phyloP scores from a whole-genome alignment of 2,329 filamentous ascomycete species.

The Daldinia sp. region DNA sequence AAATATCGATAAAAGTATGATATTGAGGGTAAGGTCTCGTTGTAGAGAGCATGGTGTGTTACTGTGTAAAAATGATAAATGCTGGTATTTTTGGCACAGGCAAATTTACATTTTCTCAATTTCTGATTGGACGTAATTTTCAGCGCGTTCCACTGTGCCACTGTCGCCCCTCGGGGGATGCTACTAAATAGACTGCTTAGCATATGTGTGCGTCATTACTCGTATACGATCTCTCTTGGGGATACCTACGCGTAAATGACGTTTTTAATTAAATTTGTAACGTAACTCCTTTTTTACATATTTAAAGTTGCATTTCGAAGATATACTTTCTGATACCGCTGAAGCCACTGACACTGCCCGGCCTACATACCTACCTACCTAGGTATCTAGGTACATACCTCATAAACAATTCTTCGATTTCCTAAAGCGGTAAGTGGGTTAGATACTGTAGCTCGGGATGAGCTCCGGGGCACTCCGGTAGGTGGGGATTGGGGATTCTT shows the following conservation, averaged over 20 bases:
- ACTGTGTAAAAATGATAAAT: too few relatives aligned
- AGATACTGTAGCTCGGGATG: neutral
- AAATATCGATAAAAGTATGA: too few relatives aligned
- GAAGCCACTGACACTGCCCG: too few relatives aligned
- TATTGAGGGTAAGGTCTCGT: too few relatives aligned
- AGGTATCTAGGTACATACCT: too few relatives aligned
- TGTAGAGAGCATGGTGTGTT: too few relatives aligned
- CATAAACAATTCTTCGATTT: constrained; percentile 6
- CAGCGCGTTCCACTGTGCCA: too few relatives aligned
- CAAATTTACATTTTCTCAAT: too few relatives aligned
- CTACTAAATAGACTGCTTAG: neutral
- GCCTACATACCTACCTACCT: too few relatives aligned
- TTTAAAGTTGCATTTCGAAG: neutral
- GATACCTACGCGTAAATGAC: constrained; percentile 6
- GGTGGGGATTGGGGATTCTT: constrained; percentile 1
- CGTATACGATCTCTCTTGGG: neutral
- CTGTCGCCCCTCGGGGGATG: too few relatives aligned
- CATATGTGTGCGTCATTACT: constrained; percentile 3
- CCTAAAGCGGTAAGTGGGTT: constrained; percentile 28
- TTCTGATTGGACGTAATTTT: too few relatives aligned
- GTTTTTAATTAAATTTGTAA: constrained; percentile 6
- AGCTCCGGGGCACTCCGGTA: constrained; percentile 22
- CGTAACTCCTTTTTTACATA: constrained; percentile 4
- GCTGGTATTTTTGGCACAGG: too few relatives aligned
- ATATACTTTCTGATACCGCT: neutral